Conservation (phyloP, 805 yeast species). For the Ogataea salicorniae region DNA sequence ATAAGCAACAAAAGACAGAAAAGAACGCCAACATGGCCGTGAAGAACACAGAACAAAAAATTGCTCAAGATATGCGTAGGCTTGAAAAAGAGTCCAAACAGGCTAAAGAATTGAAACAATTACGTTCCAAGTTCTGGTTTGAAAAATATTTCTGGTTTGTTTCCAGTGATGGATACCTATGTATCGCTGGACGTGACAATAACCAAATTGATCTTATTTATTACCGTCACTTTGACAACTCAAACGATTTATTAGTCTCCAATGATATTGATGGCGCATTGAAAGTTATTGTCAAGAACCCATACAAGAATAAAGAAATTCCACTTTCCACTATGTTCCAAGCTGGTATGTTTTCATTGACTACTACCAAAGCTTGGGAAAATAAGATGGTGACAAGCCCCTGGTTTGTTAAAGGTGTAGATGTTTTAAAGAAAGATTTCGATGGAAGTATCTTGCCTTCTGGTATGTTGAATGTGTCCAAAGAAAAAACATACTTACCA, state of each 20-base stretch:
- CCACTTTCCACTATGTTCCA: conserved; percentile 87
- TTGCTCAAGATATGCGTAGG: conserved; percentile 64
- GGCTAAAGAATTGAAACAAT: conserved; percentile 43
- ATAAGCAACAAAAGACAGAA: conserved; percentile 76
- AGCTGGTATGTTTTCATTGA: conserved; percentile 81
- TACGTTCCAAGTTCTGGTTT: conserved; percentile 80
- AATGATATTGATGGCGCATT: conserved; percentile 72
- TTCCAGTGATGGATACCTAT: conserved; percentile 82
- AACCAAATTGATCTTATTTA: conserved; percentile 76
- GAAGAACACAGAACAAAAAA: conserved; percentile 75
- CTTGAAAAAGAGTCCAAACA: conserved; percentile 54
- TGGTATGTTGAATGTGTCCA: conserved; percentile 54
- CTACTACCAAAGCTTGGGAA: conserved; percentile 87
- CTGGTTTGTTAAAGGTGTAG: conserved; percentile 73
- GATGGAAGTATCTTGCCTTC: conserved; percentile 51
- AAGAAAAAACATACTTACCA: conserved; percentile 56
- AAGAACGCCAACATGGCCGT: conserved; percentile 72
- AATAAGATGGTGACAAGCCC: conserved; percentile 76
- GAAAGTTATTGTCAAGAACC: conserved; percentile 78
- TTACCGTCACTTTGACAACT: conserved; percentile 64
- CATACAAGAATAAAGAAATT: conserved; percentile 59
- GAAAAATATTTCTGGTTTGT: conserved; percentile 94
- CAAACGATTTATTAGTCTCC: conserved; percentile 65
- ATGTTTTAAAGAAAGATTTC: conserved; percentile 64
- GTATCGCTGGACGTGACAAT: conserved; percentile 81